Evolutionary conservation across 371 early-diverging fungal species (phyloP).

Genomic region (Funneliformis caledonium): DNA sequence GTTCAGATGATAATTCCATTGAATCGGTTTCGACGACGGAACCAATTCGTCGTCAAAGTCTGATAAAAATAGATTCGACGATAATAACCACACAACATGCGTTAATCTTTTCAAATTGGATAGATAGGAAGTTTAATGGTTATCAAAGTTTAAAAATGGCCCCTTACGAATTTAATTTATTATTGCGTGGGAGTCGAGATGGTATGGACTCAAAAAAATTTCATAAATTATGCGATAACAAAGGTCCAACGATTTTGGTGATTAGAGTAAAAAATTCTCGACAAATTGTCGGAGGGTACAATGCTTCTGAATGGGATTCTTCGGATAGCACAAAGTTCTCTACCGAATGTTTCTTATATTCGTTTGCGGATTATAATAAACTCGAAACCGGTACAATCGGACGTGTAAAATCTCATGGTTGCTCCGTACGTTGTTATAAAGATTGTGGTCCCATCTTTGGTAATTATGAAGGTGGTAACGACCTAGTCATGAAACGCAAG

Average conservation of each 20-base stretch:
- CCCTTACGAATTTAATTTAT: conserved; percentile 5
- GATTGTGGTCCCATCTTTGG: conserved; percentile 31
- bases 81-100: conserved; percentile 21
- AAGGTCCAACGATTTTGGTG: background rate
- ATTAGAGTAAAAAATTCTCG: conserved; percentile 1
- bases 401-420: background rate
- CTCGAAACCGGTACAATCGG: background rate
- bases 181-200: conserved; percentile 15
- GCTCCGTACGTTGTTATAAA: conserved; percentile 12
- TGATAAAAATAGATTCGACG: conserved; percentile 2
- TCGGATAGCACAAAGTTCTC: background rate
- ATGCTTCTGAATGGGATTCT: background rate
- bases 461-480: background rate
- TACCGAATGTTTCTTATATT: conserved; percentile 29
- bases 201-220: background rate
- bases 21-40: background rate
- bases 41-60: background rate
- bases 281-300: conserved; percentile 4
- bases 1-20: background rate
- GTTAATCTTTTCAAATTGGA: conserved; percentile 24
- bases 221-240: conserved; percentile 17
- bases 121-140: conserved; percentile 1
- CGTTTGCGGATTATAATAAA: background rate
- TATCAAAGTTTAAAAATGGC: background rate
- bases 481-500: background rate